Evolutionary conservation across 108 stramenopile genomes (phyloP), one percentile per base, ranked within the genome.

Genomic region (Cyclostephanos invisitatus): DNA sequence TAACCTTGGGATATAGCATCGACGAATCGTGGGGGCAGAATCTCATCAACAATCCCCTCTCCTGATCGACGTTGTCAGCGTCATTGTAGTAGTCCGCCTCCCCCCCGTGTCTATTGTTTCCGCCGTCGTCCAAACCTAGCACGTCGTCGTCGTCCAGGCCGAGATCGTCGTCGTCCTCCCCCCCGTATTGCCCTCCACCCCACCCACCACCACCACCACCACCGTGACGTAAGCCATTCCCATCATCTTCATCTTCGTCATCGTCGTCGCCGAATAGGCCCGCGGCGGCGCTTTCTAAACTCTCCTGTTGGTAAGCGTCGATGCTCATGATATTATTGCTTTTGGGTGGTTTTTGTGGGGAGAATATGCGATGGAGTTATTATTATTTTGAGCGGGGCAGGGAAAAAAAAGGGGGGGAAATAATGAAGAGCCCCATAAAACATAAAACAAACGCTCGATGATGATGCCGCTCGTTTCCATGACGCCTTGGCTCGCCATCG

Each of bases 21-120:
- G 90, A 90, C 0, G 94, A 95, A 80, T 95, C 94, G 62, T 95
- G 87, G 17, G 94, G 94, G 82, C 94, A 95, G 74, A 95, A 95
- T 63, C 82, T 83, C 94, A 95, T 95, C 47, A 95, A 59, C 58
- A 94, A 56, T 24, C 82, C 84, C 49, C 83, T 85, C 49, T 62
- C 83, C 7, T 60, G 61, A 50, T 70, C 67, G 9, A 62, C 60
- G 10, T 44, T 21, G 29, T 58, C 60, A 9, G 10, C 58, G 1
- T 8, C 24, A n/a, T 15, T 37, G 27, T 15, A 27, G 29, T 27
- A 27, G 15, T 32, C 29, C 25, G 29, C 50, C 4, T 62, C 80
- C 8, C 51, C 56, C 50, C 9, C 71, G 18, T 32, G n/a, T n/a
- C n/a, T n/a, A n/a, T n/a, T n/a, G n/a, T n/a, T 68, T 0, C 27